Conservation (phyloP, 805 yeast species). For the Metschnikowia borealis region DNA sequence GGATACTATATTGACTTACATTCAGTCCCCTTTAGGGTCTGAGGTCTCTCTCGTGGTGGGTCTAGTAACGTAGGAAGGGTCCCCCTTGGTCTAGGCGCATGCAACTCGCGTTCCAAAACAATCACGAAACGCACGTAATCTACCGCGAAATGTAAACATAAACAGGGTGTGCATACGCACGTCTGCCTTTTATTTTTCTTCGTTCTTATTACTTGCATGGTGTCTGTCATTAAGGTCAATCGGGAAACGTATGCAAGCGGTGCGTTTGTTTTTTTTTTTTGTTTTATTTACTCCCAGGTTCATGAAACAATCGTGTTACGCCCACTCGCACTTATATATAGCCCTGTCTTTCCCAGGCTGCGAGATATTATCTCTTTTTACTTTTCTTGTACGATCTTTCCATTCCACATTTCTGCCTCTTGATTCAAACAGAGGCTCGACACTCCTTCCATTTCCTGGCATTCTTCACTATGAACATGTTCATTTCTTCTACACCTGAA, state of each 20-base stretch:
- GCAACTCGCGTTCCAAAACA: constrained; percentile 2
- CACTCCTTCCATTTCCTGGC: neutral
- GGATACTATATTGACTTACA: too few relatives aligned
- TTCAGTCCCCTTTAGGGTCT: too few relatives aligned
- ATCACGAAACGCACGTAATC: constrained; percentile 14
- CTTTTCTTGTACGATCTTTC: neutral
- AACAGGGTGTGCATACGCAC: constrained; percentile 1
- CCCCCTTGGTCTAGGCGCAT: neutral
- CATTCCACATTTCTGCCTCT: neutral
- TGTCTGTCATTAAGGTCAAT: constrained; percentile 16
- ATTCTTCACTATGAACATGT: constrained; percentile 3
- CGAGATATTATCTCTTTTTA: neutral
- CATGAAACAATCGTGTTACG: constrained; percentile 3
- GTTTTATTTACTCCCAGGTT: neutral
- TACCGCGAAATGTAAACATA: constrained; percentile 14
- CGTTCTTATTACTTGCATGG: constrained; percentile 18
- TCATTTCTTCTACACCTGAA: constrained; percentile 26
- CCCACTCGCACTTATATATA: constrained; percentile 7
- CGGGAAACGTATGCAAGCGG: constrained; percentile 4
- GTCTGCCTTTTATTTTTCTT: neutral
- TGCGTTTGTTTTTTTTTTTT: neutral
- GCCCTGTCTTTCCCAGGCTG: neutral
- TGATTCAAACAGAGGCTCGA: too few relatives aligned
- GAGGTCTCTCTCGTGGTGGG: too few relatives aligned
- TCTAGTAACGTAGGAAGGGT: neutral